phyloP scores from a whole-genome alignment of 2,329 filamentous ascomycete species.

The Cryphonectria carpinicola region DNA sequence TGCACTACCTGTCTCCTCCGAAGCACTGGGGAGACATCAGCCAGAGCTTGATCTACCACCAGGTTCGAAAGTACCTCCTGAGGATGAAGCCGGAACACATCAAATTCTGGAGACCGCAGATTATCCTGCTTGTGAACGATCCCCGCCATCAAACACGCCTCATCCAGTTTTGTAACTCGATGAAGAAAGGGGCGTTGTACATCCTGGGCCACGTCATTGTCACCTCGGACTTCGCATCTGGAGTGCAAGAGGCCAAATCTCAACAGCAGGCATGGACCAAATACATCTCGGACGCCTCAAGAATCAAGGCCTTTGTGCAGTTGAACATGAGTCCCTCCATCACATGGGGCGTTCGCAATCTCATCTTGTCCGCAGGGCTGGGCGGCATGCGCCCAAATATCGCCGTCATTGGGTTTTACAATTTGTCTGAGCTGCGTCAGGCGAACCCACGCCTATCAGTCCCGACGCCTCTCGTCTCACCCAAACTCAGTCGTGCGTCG shows the following conservation, averaged over 20 bases:
- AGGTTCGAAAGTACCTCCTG: constrained; percentile 85
- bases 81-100: constrained; percentile 86
- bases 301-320: constrained; percentile 88
- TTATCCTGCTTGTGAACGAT: constrained; percentile 81
- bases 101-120: constrained; percentile 91
- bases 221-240: constrained; percentile 76
- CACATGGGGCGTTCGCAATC: constrained; percentile 83
- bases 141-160: constrained; percentile 80
- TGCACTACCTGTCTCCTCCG: constrained; percentile 83
- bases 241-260: constrained; percentile 78
- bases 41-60: constrained; percentile 83
- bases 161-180: constrained; percentile 87
- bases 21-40: constrained; percentile 92
- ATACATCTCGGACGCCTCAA: constrained; percentile 80
- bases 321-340: constrained; percentile 80
- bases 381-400: constrained; percentile 91
- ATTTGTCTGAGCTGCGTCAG: constrained; percentile 72
- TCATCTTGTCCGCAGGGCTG: constrained; percentile 79
- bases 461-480: background rate
- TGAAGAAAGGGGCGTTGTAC: constrained; percentile 86
- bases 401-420: constrained; percentile 79
- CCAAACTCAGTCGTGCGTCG: background rate
- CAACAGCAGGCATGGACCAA: constrained; percentile 85
- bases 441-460: constrained; percentile 13
- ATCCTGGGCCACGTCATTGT: constrained; percentile 89